Evolutionary conservation across 306 rosid species (phyloP).

Genomic region (Vicia villosa): DNA sequence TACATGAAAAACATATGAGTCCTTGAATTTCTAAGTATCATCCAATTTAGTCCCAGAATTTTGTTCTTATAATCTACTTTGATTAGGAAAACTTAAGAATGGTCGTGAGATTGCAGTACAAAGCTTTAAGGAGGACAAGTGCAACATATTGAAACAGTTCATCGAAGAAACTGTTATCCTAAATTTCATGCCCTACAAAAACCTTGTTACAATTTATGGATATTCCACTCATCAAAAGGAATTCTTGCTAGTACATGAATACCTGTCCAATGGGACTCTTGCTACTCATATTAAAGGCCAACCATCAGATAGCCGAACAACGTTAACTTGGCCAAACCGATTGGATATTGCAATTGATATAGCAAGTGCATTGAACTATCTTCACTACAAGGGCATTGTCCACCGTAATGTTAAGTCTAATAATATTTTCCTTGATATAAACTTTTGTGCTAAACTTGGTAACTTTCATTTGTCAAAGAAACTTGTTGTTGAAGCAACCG

Average conservation of each 20-base stretch:
- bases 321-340: slow-evolving; percentile 21
- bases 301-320: not conserved
- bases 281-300: slow-evolving; percentile 19
- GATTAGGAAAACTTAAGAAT: slow-evolving; percentile 32
- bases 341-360: slow-evolving; percentile 35
- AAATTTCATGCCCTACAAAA: slow-evolving; percentile 28
- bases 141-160: slow-evolving; percentile 14
- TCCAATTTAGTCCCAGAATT: too few species aligned
- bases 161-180: not conserved
- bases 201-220: slow-evolving; percentile 35
- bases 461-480: too few species aligned
- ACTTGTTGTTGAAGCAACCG: too few species aligned
- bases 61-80: not conserved
- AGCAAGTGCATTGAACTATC: slow-evolving; percentile 32
- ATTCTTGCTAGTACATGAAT: slow-evolving; percentile 27
- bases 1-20: not conserved
- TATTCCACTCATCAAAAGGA: not conserved
- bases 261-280: slow-evolving; percentile 34
- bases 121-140: not conserved
- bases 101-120: slow-evolving; percentile 26
- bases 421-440: slow-evolving; percentile 37
- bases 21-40: not conserved
- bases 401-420: slow-evolving; percentile 22
- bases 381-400: slow-evolving; percentile 33
- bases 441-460: too few species aligned